Evolutionary conservation across 306 rosid species (phyloP).

Genomic region (Trichosanthes cucumerina): DNA sequence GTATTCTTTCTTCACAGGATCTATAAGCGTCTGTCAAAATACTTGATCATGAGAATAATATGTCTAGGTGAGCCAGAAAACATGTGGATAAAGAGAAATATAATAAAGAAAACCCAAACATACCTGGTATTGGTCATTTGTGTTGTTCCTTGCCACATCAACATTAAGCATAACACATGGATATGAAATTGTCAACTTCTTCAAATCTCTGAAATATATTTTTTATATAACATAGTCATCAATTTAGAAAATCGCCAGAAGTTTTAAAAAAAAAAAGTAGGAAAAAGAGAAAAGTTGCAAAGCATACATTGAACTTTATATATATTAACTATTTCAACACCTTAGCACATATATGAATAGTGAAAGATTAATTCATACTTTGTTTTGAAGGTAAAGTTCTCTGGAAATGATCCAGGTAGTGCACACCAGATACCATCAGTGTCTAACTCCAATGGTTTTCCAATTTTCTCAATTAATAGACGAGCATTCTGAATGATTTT

Average conservation of each 20-base stretch:
- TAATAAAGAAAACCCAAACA: constrained; percentile 20
- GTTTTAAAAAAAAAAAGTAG: not conserved
- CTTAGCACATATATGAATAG: constrained; percentile 12
- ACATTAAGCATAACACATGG: constrained; percentile 99
- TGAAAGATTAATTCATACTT: constrained; percentile 23
- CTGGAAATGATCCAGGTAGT: constrained; percentile 97
- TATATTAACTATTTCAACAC: not conserved
- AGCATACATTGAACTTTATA: constrained; percentile 12
- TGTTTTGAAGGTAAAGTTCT: constrained; percentile 88
- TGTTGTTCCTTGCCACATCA: constrained; percentile 92
- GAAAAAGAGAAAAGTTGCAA: constrained; percentile 3
- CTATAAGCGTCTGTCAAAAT: constrained; percentile 60
- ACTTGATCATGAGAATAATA: constrained; percentile 18
- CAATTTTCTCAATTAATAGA: constrained; percentile 84
- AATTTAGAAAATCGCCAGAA: constrained; percentile 6
- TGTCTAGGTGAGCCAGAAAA: not conserved
- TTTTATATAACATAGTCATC: constrained; percentile 21
- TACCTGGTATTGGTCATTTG: constrained; percentile 99
- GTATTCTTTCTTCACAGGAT: constrained; percentile 55
- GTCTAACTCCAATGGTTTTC: constrained; percentile 93
- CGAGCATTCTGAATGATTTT: constrained; percentile 98
- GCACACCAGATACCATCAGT: constrained; percentile 99
- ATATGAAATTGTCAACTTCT: constrained; percentile 92
- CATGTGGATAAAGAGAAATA: not conserved
- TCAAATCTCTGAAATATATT: constrained; percentile 51